Evolutionary conservation across 2,329 filamentous ascomycete species (phyloP).

Genomic region (Cordyceps cicadae): DNA sequence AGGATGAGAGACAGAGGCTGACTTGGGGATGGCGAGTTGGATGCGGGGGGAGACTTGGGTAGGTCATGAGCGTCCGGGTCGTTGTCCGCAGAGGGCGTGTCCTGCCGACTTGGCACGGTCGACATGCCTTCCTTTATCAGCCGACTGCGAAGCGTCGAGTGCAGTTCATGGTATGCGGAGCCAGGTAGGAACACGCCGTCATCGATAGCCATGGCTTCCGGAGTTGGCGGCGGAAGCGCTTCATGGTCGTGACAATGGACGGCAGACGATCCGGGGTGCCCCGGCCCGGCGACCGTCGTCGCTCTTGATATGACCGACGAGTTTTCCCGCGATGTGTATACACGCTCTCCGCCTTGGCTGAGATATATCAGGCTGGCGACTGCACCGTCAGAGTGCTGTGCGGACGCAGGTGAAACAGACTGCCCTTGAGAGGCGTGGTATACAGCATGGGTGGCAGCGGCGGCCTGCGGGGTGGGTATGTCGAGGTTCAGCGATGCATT

Average conservation of each 20-base stretch:
- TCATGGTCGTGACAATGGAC: conserved; percentile 18
- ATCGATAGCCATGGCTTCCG: conserved; percentile 24
- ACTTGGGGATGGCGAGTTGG: neutral
- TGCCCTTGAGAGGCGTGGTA: neutral
- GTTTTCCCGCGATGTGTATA: conserved; percentile 4
- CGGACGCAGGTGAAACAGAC: neutral
- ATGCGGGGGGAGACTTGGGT: neutral
- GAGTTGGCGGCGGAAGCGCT: conserved; percentile 18
- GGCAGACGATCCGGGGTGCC: neutral
- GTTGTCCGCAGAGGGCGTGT: conserved; percentile 3
- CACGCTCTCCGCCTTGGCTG: conserved; percentile 23
- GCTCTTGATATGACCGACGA: neutral
- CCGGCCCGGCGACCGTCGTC: conserved; percentile 12
- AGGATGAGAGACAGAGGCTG: neutral
- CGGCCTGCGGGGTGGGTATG: conserved; percentile 16
- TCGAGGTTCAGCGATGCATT: neutral
- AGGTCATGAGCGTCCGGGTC: neutral
- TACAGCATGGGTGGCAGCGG: conserved; percentile 11
- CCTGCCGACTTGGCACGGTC: conserved; percentile 25
- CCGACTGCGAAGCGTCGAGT: conserved; percentile 35
- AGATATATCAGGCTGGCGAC: conserved; percentile 29
- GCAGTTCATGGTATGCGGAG: conserved; percentile 37
- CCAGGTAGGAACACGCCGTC: conserved; percentile 39
- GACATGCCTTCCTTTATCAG: conserved; percentile 37
- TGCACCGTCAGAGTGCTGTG: conserved; percentile 26